phyloP scores from a whole-genome alignment of 2,329 filamentous ascomycete genomes.

The Exophiala sideris region DNA sequence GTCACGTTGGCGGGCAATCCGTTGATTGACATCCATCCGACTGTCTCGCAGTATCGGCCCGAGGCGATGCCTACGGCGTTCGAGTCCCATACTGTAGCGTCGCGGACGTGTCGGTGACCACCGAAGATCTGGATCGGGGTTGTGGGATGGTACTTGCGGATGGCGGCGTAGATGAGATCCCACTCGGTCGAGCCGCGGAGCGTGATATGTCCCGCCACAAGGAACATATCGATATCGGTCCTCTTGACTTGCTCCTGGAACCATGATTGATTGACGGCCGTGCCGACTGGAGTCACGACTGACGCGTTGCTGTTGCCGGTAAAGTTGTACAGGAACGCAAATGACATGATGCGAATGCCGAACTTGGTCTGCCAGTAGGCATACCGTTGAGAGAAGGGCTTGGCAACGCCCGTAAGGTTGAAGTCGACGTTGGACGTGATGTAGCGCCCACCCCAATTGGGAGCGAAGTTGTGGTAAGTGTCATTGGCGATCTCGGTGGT shows the following conservation, averaged over 20 bases:
- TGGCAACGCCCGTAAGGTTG: slow-evolving; percentile 42
- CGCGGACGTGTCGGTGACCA: slow-evolving; percentile 62
- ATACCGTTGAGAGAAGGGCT: slow-evolving; percentile 37
- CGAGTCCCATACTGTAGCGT: slow-evolving; percentile 63
- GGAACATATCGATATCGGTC: slow-evolving; percentile 58
- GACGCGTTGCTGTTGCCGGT: slow-evolving; percentile 59
- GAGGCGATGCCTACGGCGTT: slow-evolving; percentile 61
- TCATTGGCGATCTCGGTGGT: slow-evolving; percentile 60
- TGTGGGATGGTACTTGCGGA: slow-evolving; percentile 54
- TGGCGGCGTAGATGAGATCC: slow-evolving; percentile 54
- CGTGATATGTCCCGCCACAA: slow-evolving; percentile 64
- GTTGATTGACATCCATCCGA: slow-evolving; percentile 64
- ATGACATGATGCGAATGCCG: slow-evolving; percentile 52
- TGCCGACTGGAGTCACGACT: slow-evolving; percentile 56
- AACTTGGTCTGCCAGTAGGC: slow-evolving; percentile 51
- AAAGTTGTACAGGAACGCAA: slow-evolving; percentile 51
- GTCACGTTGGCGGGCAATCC: slow-evolving; percentile 50
- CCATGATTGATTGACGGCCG: slow-evolving; percentile 55
- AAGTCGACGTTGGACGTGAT: slow-evolving; percentile 52
- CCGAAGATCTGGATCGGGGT: slow-evolving; percentile 65
- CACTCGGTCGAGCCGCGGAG: slow-evolving; percentile 48
- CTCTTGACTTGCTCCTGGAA: slow-evolving; percentile 57
- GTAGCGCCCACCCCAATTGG: slow-evolving; percentile 55
- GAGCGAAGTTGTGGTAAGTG: slow-evolving; percentile 58
- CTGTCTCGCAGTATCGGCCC: slow-evolving; percentile 65